Conservation (phyloP, 257 asterid species). For the Rauvolfia tetraphylla region DNA sequence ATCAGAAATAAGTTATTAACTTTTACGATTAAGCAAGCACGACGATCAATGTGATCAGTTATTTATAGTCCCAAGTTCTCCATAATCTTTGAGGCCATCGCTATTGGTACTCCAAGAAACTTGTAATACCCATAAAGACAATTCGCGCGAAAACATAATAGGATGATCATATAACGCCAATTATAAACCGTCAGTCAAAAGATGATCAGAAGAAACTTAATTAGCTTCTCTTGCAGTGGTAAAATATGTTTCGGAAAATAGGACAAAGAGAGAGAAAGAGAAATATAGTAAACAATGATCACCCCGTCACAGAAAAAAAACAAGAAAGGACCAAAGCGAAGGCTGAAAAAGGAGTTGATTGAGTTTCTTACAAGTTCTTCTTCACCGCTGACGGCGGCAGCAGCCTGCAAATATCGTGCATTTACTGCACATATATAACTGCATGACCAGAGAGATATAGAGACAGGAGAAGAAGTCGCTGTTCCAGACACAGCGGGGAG, state of each 20-base stretch:
- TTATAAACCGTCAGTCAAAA: background rate
- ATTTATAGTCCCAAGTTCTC: no score
- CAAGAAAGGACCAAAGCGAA: background rate
- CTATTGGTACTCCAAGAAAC: background rate
- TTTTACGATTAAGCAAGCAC: background rate
- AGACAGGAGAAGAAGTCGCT: constrained; percentile 12
- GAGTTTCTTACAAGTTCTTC: background rate
- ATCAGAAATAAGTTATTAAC: no score
- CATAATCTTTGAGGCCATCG: background rate
- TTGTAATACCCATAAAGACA: background rate
- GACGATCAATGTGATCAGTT: no score
- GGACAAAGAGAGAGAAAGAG: background rate
- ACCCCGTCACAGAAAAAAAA: no score
- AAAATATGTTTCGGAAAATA: background rate
- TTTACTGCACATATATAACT: background rate
- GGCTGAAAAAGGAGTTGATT: no score
- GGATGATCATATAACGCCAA: background rate
- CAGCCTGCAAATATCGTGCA: background rate
- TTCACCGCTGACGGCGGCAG: background rate
- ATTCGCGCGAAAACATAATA: background rate
- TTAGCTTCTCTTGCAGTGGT: no score
- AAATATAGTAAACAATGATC: no score
- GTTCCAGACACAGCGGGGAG: constrained; percentile 21
- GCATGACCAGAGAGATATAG: background rate
- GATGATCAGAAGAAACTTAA: background rate